These are phyloP conservation scores for Spirogloea muscicola DNA, from an alignment of 139 green algal species.

Conservation along the genomic window DNA sequence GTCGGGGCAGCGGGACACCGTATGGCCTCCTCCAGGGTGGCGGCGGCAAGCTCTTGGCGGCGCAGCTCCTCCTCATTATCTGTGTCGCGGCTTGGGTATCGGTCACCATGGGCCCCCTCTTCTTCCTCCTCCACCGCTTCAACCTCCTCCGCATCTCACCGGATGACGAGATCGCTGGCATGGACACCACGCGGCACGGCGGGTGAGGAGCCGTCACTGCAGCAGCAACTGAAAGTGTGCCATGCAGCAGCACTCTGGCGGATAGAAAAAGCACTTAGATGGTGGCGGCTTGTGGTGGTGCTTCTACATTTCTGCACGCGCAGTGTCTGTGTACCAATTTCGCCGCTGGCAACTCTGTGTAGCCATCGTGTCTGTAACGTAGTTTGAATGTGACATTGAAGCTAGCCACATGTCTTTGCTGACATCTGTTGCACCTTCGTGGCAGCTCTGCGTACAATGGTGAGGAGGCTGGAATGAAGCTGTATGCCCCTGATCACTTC, in stretches of 20 bases:
- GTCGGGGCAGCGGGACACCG: slow-evolving; percentile 5
- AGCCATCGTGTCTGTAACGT: too few species aligned
- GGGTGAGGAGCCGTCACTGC: slow-evolving; percentile 20
- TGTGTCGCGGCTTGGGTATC: slow-evolving; percentile 63
- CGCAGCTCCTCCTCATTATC: slow-evolving; percentile 61
- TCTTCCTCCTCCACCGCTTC: slow-evolving; percentile 63
- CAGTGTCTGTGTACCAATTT: too few species aligned
- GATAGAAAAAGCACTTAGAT: too few species aligned
- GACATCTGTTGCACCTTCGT: too few species aligned
- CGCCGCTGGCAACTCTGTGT: too few species aligned
- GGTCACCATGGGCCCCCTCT: slow-evolving; percentile 57
- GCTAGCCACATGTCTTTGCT: too few species aligned
- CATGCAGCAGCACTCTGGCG: too few species aligned
- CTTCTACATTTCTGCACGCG: too few species aligned
- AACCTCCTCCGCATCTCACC: slow-evolving; percentile 46
- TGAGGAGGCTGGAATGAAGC: not conserved
- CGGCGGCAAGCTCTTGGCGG: slow-evolving; percentile 47
- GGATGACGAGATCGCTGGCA: slow-evolving; percentile 53
- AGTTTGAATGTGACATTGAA: too few species aligned
- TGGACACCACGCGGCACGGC: slow-evolving; percentile 59
- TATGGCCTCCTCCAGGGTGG: slow-evolving; percentile 52
- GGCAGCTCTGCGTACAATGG: slow-evolving; percentile 26
- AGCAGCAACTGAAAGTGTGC: too few species aligned
- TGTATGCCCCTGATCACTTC: too few species aligned
- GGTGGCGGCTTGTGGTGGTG: too few species aligned